Conservation (phyloP, 2,329 filamentous ascomycete genomes). For the Clarireedia monteithiana region DNA sequence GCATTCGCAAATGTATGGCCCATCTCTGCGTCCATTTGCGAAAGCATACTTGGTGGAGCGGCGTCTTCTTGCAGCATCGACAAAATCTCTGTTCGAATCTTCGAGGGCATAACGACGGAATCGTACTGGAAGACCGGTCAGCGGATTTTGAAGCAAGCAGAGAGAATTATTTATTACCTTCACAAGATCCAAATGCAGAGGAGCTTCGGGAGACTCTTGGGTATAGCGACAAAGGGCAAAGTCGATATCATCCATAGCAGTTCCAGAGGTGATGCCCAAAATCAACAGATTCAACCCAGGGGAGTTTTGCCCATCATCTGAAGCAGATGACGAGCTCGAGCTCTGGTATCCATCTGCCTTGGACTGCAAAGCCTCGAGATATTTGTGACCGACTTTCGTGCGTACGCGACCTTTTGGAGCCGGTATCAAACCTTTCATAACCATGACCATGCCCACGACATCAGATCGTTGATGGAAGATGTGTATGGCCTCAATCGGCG, state of each 20-base stretch:
- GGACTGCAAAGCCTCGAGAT: constrained; percentile 27
- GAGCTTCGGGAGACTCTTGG: constrained; percentile 26
- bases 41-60: constrained; percentile 28
- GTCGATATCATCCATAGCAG: constrained; percentile 29
- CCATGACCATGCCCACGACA: constrained; percentile 12
- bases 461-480: constrained; percentile 8
- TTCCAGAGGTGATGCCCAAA: constrained; percentile 27
- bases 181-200: constrained; percentile 25
- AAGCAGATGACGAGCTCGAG: constrained; percentile 18
- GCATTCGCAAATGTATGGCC: constrained; percentile 29
- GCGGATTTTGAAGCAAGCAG: background rate
- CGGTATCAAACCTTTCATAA: constrained; percentile 15
- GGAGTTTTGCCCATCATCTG: constrained; percentile 14
- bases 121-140: constrained; percentile 23
- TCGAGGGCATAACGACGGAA: constrained; percentile 29
- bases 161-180: constrained; percentile 14
- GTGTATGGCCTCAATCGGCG: constrained; percentile 5
- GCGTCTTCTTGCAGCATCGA: constrained; percentile 28
- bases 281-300: constrained; percentile 25
- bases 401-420: constrained; percentile 26
- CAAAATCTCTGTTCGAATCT: constrained; percentile 28
- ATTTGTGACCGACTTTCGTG: constrained; percentile 26
- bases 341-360: constrained; percentile 21
- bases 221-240: constrained; percentile 29
- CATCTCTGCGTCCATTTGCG: constrained; percentile 29